These are phyloP conservation scores for Fusarium keratoplasticum DNA, from an alignment of 2,329 filamentous ascomycete species.

Conservation along the genomic window DNA sequence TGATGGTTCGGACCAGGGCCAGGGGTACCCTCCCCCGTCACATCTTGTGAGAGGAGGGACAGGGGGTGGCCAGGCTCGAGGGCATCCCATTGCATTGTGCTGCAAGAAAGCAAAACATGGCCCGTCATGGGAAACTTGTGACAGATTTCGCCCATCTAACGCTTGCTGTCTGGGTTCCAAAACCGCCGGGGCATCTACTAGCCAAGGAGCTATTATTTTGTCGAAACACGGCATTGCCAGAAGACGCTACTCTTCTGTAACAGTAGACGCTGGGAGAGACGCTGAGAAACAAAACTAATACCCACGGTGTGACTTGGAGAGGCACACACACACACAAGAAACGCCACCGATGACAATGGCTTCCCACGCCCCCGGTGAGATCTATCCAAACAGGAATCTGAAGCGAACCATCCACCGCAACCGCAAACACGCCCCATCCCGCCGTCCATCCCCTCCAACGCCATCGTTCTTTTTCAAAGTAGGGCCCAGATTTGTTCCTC, in stretches of 20 bases:
- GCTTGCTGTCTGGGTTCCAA: conserved; percentile 33
- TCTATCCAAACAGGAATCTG: conserved; percentile 37
- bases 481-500: conserved; percentile 23
- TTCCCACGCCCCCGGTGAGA: conserved; percentile 16
- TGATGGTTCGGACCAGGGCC: conserved; percentile 42
- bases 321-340: conserved; percentile 4
- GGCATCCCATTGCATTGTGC: background rate
- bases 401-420: conserved; percentile 22
- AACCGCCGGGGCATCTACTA: conserved; percentile 19
- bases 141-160: conserved; percentile 23
- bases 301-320: background rate
- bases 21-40: conserved; percentile 20
- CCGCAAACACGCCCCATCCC: conserved; percentile 15
- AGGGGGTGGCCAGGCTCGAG: background rate
- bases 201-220: background rate
- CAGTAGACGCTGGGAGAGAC: conserved; percentile 3
- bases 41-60: conserved; percentile 25
- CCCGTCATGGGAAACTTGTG: conserved; percentile 18
- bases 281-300: conserved; percentile 14
- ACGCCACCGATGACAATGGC: conserved; percentile 33
- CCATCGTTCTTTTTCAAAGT: background rate
- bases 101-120: conserved; percentile 32
- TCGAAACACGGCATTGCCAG: background rate
- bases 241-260: background rate
- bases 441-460: background rate